A percentile compares a stretch with the other conserved stretches of the same genome.
These are phyloP conservation scores for Chondrus crispus DNA, from an alignment of 23 red algal species.

Conservation along the genomic window DNA sequence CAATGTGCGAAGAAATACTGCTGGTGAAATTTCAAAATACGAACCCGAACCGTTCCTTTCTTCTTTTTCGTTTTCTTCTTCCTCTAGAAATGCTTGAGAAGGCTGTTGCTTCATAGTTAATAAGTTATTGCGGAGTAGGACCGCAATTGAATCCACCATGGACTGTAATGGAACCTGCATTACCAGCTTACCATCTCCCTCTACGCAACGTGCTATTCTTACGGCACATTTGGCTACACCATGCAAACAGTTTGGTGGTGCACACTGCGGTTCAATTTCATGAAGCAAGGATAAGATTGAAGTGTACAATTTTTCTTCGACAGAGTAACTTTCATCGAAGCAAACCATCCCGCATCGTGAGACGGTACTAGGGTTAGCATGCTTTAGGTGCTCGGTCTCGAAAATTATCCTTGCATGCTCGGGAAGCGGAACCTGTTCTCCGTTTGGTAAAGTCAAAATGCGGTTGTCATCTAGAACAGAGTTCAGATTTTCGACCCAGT, in stretches of 20 bases:
- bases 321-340: constrained; percentile 13
- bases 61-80: too few species aligned
- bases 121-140: background rate
- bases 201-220: background rate
- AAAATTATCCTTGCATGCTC: constrained; percentile 48
- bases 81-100: too few species aligned
- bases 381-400: constrained; percentile 40
- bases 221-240: background rate
- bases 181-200: background rate
- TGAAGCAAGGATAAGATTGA: background rate
- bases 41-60: too few species aligned
- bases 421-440: constrained; percentile 61
- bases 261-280: background rate
- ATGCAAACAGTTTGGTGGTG: background rate
- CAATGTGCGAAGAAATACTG: background rate
- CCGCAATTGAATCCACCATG: constrained; percentile 2
- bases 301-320: background rate
- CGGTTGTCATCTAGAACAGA: constrained; percentile 71
- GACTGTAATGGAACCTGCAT: constrained; percentile 39
- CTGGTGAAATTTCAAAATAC: background rate
- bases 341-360: constrained; percentile 76
- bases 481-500: constrained; percentile 74
- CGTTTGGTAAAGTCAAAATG: constrained; percentile 60
- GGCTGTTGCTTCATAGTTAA: background rate
- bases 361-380: constrained; percentile 67